phyloP scores from a whole-genome alignment of 2,329 filamentous ascomycete genomes.

The Aspergillus awamori region DNA sequence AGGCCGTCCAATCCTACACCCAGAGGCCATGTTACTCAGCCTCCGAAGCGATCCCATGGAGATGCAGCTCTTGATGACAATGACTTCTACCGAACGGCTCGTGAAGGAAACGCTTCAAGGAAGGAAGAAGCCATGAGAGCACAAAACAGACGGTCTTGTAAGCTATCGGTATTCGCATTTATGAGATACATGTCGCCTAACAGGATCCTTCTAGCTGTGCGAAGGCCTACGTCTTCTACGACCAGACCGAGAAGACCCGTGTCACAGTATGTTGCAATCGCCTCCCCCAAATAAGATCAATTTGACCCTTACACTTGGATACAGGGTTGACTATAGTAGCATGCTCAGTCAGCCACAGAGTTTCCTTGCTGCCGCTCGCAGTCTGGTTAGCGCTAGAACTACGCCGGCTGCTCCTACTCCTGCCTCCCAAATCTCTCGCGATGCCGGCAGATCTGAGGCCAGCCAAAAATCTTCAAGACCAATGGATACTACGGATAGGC shows the following conservation, averaged over 20 bases:
- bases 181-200: not conserved
- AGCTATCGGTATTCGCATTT: not conserved
- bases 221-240: not conserved
- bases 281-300: not conserved
- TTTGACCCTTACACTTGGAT: not conserved
- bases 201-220: not conserved
- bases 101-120: not conserved
- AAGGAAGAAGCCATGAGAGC: slow-evolving; percentile 1
- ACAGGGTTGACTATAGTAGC: slow-evolving; percentile 13
- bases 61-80: slow-evolving; percentile 28
- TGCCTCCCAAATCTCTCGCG: slow-evolving; percentile 3
- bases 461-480: not conserved
- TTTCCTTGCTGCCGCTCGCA: slow-evolving; percentile 23
- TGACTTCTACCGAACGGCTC: slow-evolving; percentile 2
- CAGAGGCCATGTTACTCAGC: slow-evolving; percentile 4
- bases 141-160: slow-evolving; percentile 3
- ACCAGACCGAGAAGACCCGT: not conserved
- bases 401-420: not conserved
- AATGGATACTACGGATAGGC: not conserved
- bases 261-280: not conserved
- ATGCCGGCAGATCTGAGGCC: slow-evolving; percentile 2
- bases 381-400: slow-evolving; percentile 9
- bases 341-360: slow-evolving; percentile 20
- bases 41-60: slow-evolving; percentile 6
- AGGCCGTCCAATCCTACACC: slow-evolving; percentile 1